Evolutionary conservation across 2,329 filamentous ascomycete genomes (phyloP), one percentile per base, ranked within the genome.

Genomic region (Verticillium albo-atrum): DNA sequence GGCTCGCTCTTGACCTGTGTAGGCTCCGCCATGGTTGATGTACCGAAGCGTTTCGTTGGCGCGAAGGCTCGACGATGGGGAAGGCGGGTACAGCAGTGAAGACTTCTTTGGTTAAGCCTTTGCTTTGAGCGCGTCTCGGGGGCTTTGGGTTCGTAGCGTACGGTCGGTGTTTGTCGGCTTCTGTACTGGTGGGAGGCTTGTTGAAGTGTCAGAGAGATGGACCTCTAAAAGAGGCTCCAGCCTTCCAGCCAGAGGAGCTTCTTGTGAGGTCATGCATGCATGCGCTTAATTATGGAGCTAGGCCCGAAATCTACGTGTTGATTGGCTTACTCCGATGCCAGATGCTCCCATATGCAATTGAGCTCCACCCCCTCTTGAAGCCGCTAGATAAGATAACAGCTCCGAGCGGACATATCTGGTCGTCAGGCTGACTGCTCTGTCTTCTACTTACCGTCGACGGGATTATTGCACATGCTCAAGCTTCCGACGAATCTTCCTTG

Each of bases 1-100:
- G 69, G 67, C 50, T 72, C 70, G 12, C 63, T 58, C 55, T 74
- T 74, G 61, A 73, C 59, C 42, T 58, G 57, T 17, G 53, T 57
- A 9, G 61, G 57, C 9, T 61, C 60, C n/a, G 62, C 57, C 63
- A 64, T 64, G 23, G 23, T 60, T 10, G 42, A 4, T 50, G n/a
- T 50, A 9, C 20, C 14, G 20, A 9, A 23, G n/a, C 20, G 42
- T 50, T 6, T 50, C 20, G 42, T 23, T 7, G 42, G 7, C 20
- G 42, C 42, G 20, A 14, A 25, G 10, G 9, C 10, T 3, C n/a
- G 9, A 3, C 6, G 9, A 20, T 23, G 7, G n/a, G 7, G 10
- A 20, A 50, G n/a, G 3, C 7, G 42, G 10, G n/a, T 20, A 50
- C 17, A 23, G 20, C 20, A 12, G n/a, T 23, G 7, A 12, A 20